These are phyloP conservation scores for Apophysomyces ossiformis DNA, from an alignment of 371 early-diverging fungal genomes.

Conservation along the genomic window DNA sequence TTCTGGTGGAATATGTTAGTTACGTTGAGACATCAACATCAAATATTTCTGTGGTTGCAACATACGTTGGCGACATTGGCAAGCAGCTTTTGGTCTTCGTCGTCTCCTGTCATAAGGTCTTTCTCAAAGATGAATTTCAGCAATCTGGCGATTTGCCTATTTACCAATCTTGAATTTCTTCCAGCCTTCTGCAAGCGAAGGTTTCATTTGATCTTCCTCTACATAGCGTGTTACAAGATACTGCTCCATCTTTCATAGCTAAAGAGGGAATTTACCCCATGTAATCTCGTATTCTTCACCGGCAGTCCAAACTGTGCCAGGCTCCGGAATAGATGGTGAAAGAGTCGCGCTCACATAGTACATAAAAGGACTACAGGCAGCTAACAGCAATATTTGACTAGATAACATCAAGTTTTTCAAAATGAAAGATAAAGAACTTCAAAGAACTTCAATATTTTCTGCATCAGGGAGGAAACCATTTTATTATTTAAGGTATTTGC, in stretches of 20 bases:
- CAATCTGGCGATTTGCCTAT: not conserved
- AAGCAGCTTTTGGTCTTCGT: slow-evolving; percentile 33
- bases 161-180: slow-evolving; percentile 46
- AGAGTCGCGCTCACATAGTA: slow-evolving; percentile 25
- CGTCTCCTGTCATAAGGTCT: slow-evolving; percentile 53
- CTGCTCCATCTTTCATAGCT: not conserved
- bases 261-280: slow-evolving; percentile 39
- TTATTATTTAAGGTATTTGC: not conserved
- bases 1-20: not conserved
- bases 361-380: slow-evolving; percentile 11
- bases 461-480: not conserved
- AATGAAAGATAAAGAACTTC: slow-evolving; percentile 5
- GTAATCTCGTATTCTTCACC: slow-evolving; percentile 43
- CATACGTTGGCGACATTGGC: slow-evolving; percentile 36
- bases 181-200: slow-evolving; percentile 31
- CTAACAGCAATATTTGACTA: slow-evolving; percentile 13
- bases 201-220: slow-evolving; percentile 32
- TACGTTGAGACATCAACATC: not conserved
- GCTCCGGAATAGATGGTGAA: slow-evolving; percentile 50
- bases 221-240: not conserved
- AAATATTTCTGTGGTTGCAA: too few relatives aligned
- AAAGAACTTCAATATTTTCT: not conserved
- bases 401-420: slow-evolving; percentile 10
- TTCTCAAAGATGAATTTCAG: not conserved
- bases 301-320: slow-evolving; percentile 51